A percentile compares a stretch with the other conserved stretches of the same genome.
Evolutionary conservation across 306 rosid species (phyloP).

Genomic region (Trifolium repens): DNA sequence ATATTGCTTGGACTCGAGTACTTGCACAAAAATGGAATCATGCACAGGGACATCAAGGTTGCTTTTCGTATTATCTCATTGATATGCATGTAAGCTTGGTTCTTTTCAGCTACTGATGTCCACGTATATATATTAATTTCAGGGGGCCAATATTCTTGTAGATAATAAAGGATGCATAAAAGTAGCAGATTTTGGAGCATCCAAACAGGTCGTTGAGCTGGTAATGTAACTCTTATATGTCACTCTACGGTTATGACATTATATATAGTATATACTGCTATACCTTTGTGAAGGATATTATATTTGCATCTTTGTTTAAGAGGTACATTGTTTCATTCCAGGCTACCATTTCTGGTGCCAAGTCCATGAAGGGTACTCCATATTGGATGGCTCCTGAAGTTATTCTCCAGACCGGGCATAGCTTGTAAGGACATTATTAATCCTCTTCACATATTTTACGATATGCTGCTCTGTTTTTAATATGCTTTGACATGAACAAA

Average conservation of each 20-base stretch:
- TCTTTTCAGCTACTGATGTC: constrained; percentile 32
- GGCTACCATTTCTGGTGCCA: constrained; percentile 98
- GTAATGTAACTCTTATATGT: constrained; percentile 51
- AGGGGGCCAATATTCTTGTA: constrained; percentile 99
- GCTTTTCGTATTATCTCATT: constrained; percentile 25
- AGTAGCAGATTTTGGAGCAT: constrained; percentile 99
- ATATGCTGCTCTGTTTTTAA: constrained; percentile 35
- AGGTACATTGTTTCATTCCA: constrained; percentile 47
- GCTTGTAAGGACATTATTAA: constrained; percentile 76
- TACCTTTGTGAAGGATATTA: constrained; percentile 33
- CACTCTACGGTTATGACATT: constrained; percentile 31
- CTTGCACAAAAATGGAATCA: constrained; percentile 93
- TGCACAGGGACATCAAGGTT: constrained; percentile 99
- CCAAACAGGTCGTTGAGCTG: constrained; percentile 98
- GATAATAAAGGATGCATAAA: constrained; percentile 98
- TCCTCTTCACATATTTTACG: constrained; percentile 37
- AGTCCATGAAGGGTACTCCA: constrained; percentile 99
- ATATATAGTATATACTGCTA: background rate
- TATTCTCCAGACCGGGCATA: constrained; percentile 98
- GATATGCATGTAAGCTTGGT: constrained; percentile 26
- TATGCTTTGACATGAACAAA: constrained; percentile 28
- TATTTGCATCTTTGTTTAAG: constrained; percentile 40
- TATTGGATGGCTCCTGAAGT: constrained; percentile 99
- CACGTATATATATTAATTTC: constrained; percentile 40
- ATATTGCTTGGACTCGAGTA: constrained; percentile 88